phyloP scores from a whole-genome alignment of 305 asterid species.

The Andrographis paniculata region DNA sequence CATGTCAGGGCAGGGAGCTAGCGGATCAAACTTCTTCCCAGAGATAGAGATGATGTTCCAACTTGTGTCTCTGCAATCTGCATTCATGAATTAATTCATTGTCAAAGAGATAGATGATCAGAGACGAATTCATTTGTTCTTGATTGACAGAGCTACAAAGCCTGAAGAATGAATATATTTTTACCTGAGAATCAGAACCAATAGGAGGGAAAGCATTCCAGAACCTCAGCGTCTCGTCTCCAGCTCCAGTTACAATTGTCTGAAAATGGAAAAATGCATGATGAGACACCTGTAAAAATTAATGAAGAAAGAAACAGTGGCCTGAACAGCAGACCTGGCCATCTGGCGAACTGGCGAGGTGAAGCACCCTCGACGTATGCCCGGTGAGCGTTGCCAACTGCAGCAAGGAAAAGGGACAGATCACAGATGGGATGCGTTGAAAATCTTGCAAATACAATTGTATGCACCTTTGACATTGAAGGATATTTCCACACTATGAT shows the following conservation, averaged over 20 bases:
- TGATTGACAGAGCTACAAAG: neutral
- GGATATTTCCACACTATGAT: conserved; percentile 93
- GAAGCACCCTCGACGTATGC: conserved; percentile 79
- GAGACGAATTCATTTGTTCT: too few species aligned
- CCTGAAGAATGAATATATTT: too few species aligned
- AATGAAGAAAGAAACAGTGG: conserved; percentile 15
- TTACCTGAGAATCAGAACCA: conserved; percentile 92
- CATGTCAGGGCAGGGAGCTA: too few species aligned
- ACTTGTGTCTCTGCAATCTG: too few species aligned
- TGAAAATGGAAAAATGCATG: conserved; percentile 17
- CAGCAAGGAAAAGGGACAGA: conserved; percentile 20
- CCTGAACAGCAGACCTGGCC: conserved; percentile 47
- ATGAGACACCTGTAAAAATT: neutral
- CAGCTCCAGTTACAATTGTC: conserved; percentile 98
- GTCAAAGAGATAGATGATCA: too few species aligned
- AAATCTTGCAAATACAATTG: too few species aligned
- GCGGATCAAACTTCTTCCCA: too few species aligned
- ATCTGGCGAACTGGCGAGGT: conserved; percentile 95
- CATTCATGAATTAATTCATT: too few species aligned
- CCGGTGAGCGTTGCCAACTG: conserved; percentile 94
- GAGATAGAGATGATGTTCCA: too few species aligned
- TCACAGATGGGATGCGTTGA: neutral
- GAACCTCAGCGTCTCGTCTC: conserved; percentile 93
- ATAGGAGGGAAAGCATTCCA: conserved; percentile 93
- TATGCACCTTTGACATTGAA: conserved; percentile 79